phyloP scores from a whole-genome alignment of 1,139 yeast species.

The Scheffersomyces quercinus region DNA sequence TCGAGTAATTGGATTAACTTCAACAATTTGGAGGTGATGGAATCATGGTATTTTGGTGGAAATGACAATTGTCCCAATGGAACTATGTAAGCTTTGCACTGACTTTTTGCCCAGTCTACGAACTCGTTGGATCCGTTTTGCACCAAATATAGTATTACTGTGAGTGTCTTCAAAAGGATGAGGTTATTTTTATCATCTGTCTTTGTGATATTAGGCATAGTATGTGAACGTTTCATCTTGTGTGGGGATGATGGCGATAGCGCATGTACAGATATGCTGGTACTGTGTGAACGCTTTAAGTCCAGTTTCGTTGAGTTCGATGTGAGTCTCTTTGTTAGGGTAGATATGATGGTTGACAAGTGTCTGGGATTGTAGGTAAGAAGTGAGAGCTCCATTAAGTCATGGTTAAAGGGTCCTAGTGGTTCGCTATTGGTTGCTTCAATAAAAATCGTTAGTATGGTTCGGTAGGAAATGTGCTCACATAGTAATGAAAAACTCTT shows the following conservation, averaged over 20 bases:
- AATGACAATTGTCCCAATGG: slow-evolving; percentile 8
- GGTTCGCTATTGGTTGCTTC: slow-evolving; percentile 39
- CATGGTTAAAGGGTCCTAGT: slow-evolving; percentile 41
- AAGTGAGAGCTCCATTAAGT: slow-evolving; percentile 34
- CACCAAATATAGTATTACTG: slow-evolving; percentile 35
- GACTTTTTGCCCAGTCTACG: slow-evolving; percentile 27
- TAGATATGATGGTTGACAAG: slow-evolving; percentile 16
- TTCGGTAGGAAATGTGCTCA: no score
- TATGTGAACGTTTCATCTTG: not conserved
- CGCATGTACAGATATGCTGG: not conserved
- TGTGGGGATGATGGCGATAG: not conserved
- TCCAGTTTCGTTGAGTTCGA: not conserved
- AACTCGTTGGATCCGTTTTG: slow-evolving; percentile 42
- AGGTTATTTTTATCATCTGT: slow-evolving; percentile 13
- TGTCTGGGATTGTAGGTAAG: slow-evolving; percentile 23
- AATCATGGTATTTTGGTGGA: slow-evolving; percentile 14
- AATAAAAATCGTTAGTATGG: slow-evolving; percentile 23
- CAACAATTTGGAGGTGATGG: slow-evolving; percentile 30
- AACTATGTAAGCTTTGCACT: slow-evolving; percentile 10
- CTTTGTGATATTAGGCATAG: not conserved
- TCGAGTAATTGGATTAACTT: slow-evolving; percentile 30
- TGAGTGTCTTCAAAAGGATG: slow-evolving; percentile 32
- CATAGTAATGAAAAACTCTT: no score
- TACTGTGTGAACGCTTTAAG: not conserved
- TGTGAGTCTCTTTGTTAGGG: slow-evolving; percentile 14